A percentile compares a stretch with the other conserved stretches of the same genome.
These are phyloP conservation scores for thale cress (Arabidopsis thaliana) DNA, from an alignment of 345 rosid genomes.

Conservation along the genomic window TAIR10.1 NC_003074.8:20732501-20733000, in stretches of 20 bases:
- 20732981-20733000: background rate
- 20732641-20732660: background rate
- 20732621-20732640: background rate
- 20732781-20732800: slow-evolving; percentile 66
- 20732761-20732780: slow-evolving; percentile 74
- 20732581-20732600: slow-evolving; percentile 92
- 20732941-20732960: background rate
- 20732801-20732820: slow-evolving; percentile 95
- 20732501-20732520: slow-evolving; percentile 1
- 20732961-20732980: background rate
- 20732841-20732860: slow-evolving; percentile 97
- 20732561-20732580: slow-evolving; percentile 83
- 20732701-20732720: slow-evolving; percentile 70
- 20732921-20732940: background rate
- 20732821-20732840: slow-evolving; percentile 92
- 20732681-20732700: background rate
- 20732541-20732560: slow-evolving; percentile 49
- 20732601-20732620: slow-evolving; percentile 74
- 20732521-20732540: slow-evolving; percentile 20
- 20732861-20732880: background rate
- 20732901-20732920: background rate
- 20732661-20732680: background rate
- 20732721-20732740: slow-evolving; percentile 87
- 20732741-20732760: slow-evolving; percentile 80
- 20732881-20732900: background rate